phyloP scores from a whole-genome alignment of 1,284 basidiomycete genomes.

The Sanghuangporus baumii region DNA sequence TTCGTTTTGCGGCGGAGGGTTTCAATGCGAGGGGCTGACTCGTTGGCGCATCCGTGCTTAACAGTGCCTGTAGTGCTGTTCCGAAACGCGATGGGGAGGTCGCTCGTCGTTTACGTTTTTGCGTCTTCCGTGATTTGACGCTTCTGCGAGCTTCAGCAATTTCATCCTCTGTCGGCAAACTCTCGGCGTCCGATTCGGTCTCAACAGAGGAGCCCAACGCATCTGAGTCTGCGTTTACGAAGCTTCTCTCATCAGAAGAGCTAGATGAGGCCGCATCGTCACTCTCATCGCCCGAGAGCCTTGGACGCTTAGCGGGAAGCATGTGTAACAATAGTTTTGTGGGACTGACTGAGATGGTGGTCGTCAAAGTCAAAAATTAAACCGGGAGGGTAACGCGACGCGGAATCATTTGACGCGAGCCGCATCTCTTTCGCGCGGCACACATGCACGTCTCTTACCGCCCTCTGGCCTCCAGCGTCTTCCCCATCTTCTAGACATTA shows the following conservation, averaged over 20 bases:
- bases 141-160: conserved; percentile 43
- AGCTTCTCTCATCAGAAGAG: conserved; percentile 22
- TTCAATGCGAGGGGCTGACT: conserved; percentile 67
- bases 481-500: background rate
- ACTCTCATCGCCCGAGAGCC: conserved; percentile 16
- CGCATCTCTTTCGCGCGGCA: background rate
- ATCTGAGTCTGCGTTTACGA: conserved; percentile 27
- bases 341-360: background rate
- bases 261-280: background rate
- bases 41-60: conserved; percentile 63
- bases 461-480: background rate
- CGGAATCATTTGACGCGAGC: background rate
- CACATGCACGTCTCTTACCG: background rate
- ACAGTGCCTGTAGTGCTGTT: conserved; percentile 59
- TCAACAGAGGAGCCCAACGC: conserved; percentile 25
- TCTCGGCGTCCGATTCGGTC: conserved; percentile 21
- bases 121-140: conserved; percentile 68
- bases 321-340: conserved; percentile 17
- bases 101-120: conserved; percentile 74
- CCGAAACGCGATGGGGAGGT: conserved; percentile 72
- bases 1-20: conserved; percentile 59
- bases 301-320: conserved; percentile 28
- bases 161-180: conserved; percentile 57
- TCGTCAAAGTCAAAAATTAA: background rate
- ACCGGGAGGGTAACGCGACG: background rate